Conservation (phyloP, 1,284 basidiomycete species). For the Sanghuangporus weigelae region DNA sequence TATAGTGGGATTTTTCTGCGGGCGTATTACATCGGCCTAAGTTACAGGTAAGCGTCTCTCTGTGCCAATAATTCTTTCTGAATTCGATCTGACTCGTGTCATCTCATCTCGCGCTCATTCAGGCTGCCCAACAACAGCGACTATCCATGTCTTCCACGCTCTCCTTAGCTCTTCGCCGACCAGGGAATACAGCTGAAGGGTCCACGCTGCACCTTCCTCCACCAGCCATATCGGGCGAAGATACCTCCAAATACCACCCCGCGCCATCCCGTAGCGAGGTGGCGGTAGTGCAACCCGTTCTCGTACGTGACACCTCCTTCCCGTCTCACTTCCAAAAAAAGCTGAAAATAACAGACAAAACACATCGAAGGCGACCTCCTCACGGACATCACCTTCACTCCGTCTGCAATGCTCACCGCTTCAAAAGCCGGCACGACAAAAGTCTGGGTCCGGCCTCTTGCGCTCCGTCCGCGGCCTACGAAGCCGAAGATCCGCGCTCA, state of each 20-base stretch:
- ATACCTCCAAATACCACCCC: conserved; percentile 66
- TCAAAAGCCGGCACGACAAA: conserved; percentile 70
- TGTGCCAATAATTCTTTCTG: not conserved
- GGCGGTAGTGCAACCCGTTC: conserved; percentile 85
- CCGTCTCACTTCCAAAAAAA: conserved; percentile 15
- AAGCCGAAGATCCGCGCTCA: conserved; percentile 7
- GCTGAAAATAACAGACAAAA: conserved; percentile 51
- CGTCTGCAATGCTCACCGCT: conserved; percentile 71
- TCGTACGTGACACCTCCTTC: conserved; percentile 51
- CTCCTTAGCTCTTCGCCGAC: conserved; percentile 59
- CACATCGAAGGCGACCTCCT: conserved; percentile 74
- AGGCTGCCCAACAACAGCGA: conserved; percentile 59
- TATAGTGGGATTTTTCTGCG: conserved; percentile 92
- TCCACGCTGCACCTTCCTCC: conserved; percentile 51
- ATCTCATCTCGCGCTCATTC: conserved; percentile 8
- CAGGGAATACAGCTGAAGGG: conserved; percentile 34
- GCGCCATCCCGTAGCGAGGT: conserved; percentile 87
- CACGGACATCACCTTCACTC: conserved; percentile 65
- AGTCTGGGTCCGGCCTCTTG: conserved; percentile 78
- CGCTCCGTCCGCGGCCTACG: conserved; percentile 24
- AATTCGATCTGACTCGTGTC: not conserved
- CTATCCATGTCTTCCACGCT: conserved; percentile 71
- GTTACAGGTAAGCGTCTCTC: conserved; percentile 24
- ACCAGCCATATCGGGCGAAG: conserved; percentile 28
- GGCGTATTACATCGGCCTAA: conserved; percentile 74